Conservation (phyloP, 345 rosid genomes). For the Erodium maritimum region DNA sequence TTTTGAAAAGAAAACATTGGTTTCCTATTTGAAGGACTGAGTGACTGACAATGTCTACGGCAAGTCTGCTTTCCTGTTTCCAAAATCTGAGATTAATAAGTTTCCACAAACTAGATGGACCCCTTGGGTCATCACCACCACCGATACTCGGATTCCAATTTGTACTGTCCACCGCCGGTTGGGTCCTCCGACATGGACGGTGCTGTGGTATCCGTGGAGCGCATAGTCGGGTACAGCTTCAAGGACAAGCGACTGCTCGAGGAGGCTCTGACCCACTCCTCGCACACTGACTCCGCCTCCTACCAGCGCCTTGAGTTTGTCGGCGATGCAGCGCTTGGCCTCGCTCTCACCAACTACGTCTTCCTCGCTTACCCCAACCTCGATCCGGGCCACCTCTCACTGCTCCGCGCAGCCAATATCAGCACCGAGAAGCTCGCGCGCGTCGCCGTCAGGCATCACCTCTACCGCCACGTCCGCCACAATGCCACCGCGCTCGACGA, state of each 20-base stretch:
- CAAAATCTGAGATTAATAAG: too few species aligned
- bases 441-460: conserved; percentile 39
- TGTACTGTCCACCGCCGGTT: neutral
- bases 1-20: too few species aligned
- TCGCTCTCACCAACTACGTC: conserved; percentile 35
- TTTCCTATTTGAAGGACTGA: too few species aligned
- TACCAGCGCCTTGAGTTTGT: conserved; percentile 73
- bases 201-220: conserved; percentile 36
- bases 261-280: conserved; percentile 67
- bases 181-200: conserved; percentile 21
- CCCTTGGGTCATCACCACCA: too few species aligned
- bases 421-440: conserved; percentile 86
- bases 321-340: conserved; percentile 53
- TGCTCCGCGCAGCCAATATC: conserved; percentile 47
- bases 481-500: conserved; percentile 33
- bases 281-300: conserved; percentile 23
- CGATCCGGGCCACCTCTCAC: conserved; percentile 43
- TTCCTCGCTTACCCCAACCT: conserved; percentile 41
- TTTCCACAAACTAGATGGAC: too few species aligned
- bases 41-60: too few species aligned
- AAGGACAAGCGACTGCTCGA: conserved; percentile 30
- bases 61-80: too few species aligned
- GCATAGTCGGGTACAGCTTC: conserved; percentile 39
- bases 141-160: neutral
- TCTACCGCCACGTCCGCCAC: conserved; percentile 35